Evolutionary conservation across 768 basidiomycete genomes (phyloP), one percentile per base, ranked within the genome.

Genomic region (Ramaria sp.): DNA sequence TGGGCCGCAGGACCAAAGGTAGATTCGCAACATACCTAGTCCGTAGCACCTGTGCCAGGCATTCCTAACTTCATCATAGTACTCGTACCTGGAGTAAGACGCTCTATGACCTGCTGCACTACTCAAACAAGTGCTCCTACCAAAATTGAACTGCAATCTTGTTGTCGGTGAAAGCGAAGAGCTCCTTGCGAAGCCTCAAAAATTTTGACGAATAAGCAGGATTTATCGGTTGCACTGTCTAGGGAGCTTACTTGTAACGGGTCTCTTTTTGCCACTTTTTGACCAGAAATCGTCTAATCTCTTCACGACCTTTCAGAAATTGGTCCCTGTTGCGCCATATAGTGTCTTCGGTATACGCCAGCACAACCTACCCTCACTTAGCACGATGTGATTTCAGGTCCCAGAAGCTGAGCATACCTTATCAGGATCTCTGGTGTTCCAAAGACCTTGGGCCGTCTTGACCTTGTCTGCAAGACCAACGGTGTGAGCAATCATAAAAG

Each of bases 241-340:
- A n/a, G 8, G 18, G 44, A 39, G 42, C 55, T n/a, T 25, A 61
- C 44, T 67, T 63, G 63, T 82, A 82, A 36, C 70, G 65, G 42
- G 69, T 68, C 64, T 82, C 78, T 55, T 67, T 71, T 38, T 64
- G 60, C 79, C 79, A 82, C 59, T 81, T 82, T 56, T 67, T 64
- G 16, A 64, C 68, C 39, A 81, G 60, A 65, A 79, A 79, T 43
- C 61, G 57, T 55, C 71, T 69, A 48, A 79, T 72, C 48, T 71
- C 70, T 5, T 66, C 67, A 24, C 68, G 66, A 0, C 78, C 78
- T 32, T 57, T 54, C 57, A 75, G 60, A 63, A 82, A 82, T 16
- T 63, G 55, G 61, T 73, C 74, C 32, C 80, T 68, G 65, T 82
- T 82, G 22, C 80, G 66, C 80, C 78, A 81, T 60, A 74, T 65